A percentile compares a stretch with the other conserved stretches of the same genome.
phyloP scores from a whole-genome alignment of 495 filamentous ascomycete genomes.

The Aspergillus egyptiacus region DNA sequence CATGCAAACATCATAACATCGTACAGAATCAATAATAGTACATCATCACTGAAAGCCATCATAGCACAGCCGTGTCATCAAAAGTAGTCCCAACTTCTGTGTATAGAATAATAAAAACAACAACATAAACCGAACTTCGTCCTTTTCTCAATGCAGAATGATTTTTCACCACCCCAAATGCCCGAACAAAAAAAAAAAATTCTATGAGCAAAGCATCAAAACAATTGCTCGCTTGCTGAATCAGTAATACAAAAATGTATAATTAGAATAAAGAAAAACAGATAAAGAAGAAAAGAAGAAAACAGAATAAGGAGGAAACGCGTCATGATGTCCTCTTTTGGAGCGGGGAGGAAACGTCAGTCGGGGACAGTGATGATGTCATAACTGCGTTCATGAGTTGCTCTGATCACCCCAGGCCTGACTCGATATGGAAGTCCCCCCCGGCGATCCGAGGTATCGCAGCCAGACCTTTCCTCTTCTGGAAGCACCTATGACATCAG shows the following conservation, averaged over 20 bases:
- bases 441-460: conserved; percentile 16
- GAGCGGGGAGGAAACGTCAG: conserved; percentile 7
- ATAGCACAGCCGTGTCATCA: conserved; percentile 9
- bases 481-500: conserved; percentile 22
- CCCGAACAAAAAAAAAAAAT: conserved; percentile 1
- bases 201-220: conserved; percentile 1
- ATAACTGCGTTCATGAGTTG: conserved; percentile 14
- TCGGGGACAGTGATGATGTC: conserved; percentile 17
- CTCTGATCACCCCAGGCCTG: conserved; percentile 3
- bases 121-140: conserved; percentile 5
- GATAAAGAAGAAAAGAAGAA: conserved; percentile 4
- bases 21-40: conserved; percentile 14
- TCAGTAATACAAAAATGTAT: conserved; percentile 3
- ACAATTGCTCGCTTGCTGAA: conserved; percentile 17
- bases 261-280: background rate
- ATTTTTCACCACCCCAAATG: conserved; percentile 8
- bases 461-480: conserved; percentile 17
- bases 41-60: too few relatives aligned
- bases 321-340: conserved; percentile 13
- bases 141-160: conserved; percentile 20
- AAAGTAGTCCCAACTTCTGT: conserved; percentile 9
- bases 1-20: conserved; percentile 19
- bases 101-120: conserved; percentile 9
- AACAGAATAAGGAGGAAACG: background rate
- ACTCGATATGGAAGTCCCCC: conserved; percentile 14